Evolutionary conservation across 495 filamentous ascomycete genomes (phyloP).

Genomic region (Podospora pseudocomata): DNA sequence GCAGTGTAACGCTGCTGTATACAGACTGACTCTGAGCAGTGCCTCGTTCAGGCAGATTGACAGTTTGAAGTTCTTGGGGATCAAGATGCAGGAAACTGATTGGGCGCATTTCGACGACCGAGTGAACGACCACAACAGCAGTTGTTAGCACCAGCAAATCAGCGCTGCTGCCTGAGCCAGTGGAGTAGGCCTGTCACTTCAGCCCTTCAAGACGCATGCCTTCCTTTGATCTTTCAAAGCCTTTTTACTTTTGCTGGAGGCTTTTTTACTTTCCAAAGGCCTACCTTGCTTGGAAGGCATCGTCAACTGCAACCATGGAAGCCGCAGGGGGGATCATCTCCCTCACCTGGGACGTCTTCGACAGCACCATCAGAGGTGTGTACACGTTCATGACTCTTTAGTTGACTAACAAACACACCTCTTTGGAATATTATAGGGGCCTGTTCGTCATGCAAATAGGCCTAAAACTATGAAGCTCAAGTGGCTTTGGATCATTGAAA

Average conservation of each 20-base stretch:
- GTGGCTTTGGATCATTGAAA: too few relatives aligned
- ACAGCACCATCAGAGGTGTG: slow-evolving; percentile 29
- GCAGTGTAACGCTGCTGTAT: not conserved
- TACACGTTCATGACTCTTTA: not conserved
- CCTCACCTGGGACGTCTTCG: slow-evolving; percentile 32
- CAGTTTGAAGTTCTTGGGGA: not conserved
- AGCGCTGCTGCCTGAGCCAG: not conserved
- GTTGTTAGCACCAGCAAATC: not conserved
- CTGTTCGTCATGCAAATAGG: too few relatives aligned
- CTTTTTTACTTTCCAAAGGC: not conserved
- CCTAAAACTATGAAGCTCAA: too few relatives aligned
- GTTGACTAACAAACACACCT: too few relatives aligned
- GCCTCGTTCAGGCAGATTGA: not conserved
- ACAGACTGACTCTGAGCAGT: not conserved
- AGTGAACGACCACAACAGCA: not conserved
- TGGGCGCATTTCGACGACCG: not conserved
- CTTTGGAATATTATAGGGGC: too few relatives aligned
- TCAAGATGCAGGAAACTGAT: not conserved
- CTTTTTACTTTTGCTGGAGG: not conserved
- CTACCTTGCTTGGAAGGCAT: too few relatives aligned
- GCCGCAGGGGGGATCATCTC: slow-evolving; percentile 26
- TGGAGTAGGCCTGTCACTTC: not conserved
- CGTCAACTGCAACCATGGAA: slow-evolving; percentile 18
- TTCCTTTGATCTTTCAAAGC: not conserved
- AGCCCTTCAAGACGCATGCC: not conserved